Evolutionary conservation across 148 eudicot genomes (phyloP).

Genomic region (Oxyria digyna): DNA sequence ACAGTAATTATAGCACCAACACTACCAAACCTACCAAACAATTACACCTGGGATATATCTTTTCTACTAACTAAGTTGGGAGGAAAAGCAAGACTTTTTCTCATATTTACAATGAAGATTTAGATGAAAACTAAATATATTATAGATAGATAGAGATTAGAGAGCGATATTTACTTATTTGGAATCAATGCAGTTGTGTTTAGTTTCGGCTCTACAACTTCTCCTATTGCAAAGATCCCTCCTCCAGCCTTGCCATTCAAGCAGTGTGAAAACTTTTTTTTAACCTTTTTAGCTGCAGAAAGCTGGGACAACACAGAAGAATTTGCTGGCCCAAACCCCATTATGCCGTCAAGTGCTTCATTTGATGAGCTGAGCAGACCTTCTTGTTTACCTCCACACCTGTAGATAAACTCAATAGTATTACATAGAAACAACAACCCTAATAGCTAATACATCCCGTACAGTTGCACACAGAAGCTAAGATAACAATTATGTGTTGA

Average conservation of each 20-base stretch:
- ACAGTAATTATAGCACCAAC: slow-evolving; percentile 17
- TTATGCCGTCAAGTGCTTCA: slow-evolving; percentile 79
- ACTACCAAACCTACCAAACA: too few species aligned
- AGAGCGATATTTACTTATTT: slow-evolving; percentile 45
- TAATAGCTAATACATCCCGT: too few species aligned
- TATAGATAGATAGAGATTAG: neutral
- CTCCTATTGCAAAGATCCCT: slow-evolving; percentile 86
- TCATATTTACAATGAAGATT: neutral
- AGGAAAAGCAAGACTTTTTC: neutral
- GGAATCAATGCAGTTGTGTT: slow-evolving; percentile 54
- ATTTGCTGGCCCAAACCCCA: slow-evolving; percentile 91
- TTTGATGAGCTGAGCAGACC: slow-evolving; percentile 58
- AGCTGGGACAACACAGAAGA: slow-evolving; percentile 88
- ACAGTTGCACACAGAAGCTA: neutral
- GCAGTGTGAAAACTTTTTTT: slow-evolving; percentile 82
- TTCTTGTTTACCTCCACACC: slow-evolving; percentile 75
- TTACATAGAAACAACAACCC: too few species aligned
- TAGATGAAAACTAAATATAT: neutral
- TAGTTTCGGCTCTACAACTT: slow-evolving; percentile 66
- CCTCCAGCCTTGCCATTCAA: slow-evolving; percentile 73
- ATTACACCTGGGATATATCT: too few species aligned
- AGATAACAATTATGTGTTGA: neutral
- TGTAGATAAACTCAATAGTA: slow-evolving; percentile 9
- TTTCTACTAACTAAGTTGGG: neutral
- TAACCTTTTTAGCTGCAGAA: slow-evolving; percentile 57